These are phyloP conservation scores for Vitis hybrid DNA, from an alignment of 177 flowering plant species.

Conservation along the genomic window DNA sequence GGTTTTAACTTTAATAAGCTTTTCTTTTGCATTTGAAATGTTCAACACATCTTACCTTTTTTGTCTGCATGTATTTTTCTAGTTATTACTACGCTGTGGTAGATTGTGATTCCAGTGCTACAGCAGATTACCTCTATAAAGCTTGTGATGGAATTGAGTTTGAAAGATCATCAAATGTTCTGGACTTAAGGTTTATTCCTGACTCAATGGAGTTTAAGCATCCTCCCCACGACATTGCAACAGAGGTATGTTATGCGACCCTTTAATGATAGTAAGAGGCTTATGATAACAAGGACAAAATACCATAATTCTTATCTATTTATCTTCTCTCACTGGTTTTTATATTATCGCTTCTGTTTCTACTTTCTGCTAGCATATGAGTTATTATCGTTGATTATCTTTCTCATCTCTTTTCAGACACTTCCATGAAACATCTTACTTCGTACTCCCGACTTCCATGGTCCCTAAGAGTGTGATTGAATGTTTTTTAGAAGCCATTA, in stretches of 20 bases:
- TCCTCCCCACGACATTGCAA: constrained; percentile 83
- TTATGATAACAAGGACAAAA: neutral
- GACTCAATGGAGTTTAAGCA: constrained; percentile 85
- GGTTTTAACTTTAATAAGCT: neutral
- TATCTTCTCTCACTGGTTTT: too few relatives aligned
- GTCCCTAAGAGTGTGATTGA: too few relatives aligned
- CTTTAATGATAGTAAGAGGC: neutral
- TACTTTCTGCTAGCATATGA: too few relatives aligned
- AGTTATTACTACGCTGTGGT: constrained; percentile 94
- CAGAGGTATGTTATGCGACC: constrained; percentile 50
- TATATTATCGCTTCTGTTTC: too few relatives aligned
- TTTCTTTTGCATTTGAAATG: neutral
- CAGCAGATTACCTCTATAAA: constrained; percentile 85
- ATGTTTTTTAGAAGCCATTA: too few relatives aligned
- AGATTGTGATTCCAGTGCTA: constrained; percentile 85
- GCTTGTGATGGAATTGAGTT: constrained; percentile 83
- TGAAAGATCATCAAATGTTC: constrained; percentile 77
- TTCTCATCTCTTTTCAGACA: too few relatives aligned
- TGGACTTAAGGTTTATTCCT: constrained; percentile 93
- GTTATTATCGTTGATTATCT: too few relatives aligned
- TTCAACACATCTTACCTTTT: neutral
- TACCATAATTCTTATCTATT: neutral
- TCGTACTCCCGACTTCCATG: too few relatives aligned
- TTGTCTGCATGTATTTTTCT: constrained; percentile 8
- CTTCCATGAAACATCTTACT: too few relatives aligned